Base-by-base conservation (phyloP, 208 protist species). In the Trypanosoma caninum region DNA sequence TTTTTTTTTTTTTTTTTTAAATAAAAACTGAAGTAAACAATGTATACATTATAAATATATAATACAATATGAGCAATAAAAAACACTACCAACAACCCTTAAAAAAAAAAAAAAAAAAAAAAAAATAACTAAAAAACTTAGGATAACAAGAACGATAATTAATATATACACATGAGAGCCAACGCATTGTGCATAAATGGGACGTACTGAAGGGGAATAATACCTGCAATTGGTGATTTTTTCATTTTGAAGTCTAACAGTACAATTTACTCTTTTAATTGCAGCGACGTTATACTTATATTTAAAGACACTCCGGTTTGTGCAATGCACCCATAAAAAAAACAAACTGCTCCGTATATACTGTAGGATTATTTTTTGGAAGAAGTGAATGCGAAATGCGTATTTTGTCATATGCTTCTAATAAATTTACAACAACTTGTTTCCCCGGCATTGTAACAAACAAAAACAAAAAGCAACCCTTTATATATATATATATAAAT, bases 341-440 rank as follows among this genome's bases (percentile, higher is more conserved):
- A 45, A 62, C 44, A 0, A 23, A 25, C 42, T 52, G 53, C 34
- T 69, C 64, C 4, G 28, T 58, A 22, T 63, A 69, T n/a, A 27
- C 44, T 8, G 20, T 27, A 33, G 40, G 14, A 18, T 69, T 69
- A 3, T 14, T 44, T 35, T 33, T 22, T n/a, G 64, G 64, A 14
- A 62, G 28, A 25, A 69, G 45, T 9, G 53, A 54, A 10, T 40
- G 35, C 13, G 64, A 54, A 42, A 69, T 69, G 25, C 64, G 64
- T 34, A 69, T 69, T 27, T 63, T 45, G 10, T 45, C 64, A 33
- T 62, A 69, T 31, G 54, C 47, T 44, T 69, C 64, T 1, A 31
- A 58, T 23, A 67, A 34, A 67, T 67, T 67, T n/a, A 67, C 60
- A 3, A 52, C 40, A 38, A 67, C 42, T 27, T 52, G 50, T 22